Base-by-base conservation (phyloP, 805 yeast species). In the Ogataea corticis region DNA sequence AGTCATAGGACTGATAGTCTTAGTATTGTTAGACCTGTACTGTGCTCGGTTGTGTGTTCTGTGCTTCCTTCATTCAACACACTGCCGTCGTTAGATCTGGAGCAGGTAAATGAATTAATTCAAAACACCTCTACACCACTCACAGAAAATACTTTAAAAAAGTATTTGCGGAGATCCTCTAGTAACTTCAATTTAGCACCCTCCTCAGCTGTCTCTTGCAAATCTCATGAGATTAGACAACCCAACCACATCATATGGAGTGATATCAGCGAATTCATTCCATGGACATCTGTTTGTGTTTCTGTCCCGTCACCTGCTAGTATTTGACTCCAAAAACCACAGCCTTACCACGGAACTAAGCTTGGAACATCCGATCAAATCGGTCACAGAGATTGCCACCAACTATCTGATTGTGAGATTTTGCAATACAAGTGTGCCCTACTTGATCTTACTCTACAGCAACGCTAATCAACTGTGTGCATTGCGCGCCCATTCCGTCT, bases 111-210 rank as follows among this genome's bases (percentile, higher is more conserved):
- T n/a, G n/a, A n/a, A n/a, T 35, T 5, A 10, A 10, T 19, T n/a
- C 16, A 16, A n/a, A 18, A 38, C 34, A 35, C 23, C 38, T 19
- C 21, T 35, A 16, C 38, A 35, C 38, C 38, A 25, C 31, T 4
- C 16, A 21, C 5, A 21, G 9, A 21, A 19, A 30, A 30, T 30
- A 7, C 7, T 30, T 14, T 7, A 9, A n/a, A 7, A 3, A n/a
- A 7, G 13, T 18, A 18, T 12, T 2, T 19, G 12, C 21, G 23
- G 11, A 16, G 31, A 11, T 28, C 14, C 6, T 28, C n/a, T n/a
- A n/a, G n/a, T n/a, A n/a, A n/a, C n/a, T n/a, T n/a, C n/a, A n/a
- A n/a, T n/a, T n/a, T n/a, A n/a, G n/a, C n/a, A n/a, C n/a, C n/a
- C n/a, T n/a, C n/a, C n/a, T n/a, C n/a, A n/a, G n/a, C n/a, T n/a